Base-by-base conservation (phyloP, 2,329 filamentous ascomycete genomes). In the Colletotrichum spinosum region DNA sequence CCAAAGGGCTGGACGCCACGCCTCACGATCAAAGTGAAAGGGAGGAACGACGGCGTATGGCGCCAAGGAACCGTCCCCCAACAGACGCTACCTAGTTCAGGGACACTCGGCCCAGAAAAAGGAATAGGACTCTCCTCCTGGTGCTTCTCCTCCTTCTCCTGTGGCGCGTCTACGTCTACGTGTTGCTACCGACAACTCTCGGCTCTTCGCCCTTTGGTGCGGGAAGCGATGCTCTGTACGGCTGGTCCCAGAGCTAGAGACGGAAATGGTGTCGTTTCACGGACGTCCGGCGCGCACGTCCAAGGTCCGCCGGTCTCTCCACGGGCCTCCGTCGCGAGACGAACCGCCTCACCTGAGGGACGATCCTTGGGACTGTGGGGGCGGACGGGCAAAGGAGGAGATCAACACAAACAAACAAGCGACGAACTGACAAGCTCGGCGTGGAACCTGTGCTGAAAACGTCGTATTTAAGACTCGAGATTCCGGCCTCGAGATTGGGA, bases 251-350 rank as follows among this genome's bases (percentile, higher is more conserved):
- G 49, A 25, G 25, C 58, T 63, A 66, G 58, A 41, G 53, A 38
- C 46, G 45, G 44, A 50, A 50, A 37, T 53, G 58, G 59, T 53
- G 41, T 53, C 58, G 63, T 66, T 66, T 66, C 63, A 66, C 64
- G 64, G 64, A 67, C 64, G 64, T 67, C 64, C 64, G 64, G 13
- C 34, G 38, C 49, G 64, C 64, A 60, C 39, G 49, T 48, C 44
- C 64, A 60, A 35, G 25, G 64, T 67, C 64, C 64, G 64, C 49
- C 55, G 48, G 44, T 55, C 60, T 67, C 64, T 67, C 64, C 64
- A 67, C 60, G 64, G 64, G 55, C 64, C 39, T 65, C 64, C 63
- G 63, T 25, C 50, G 58, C 59, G 53, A 50, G 34, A 62, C 48
- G 51, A 52, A 53, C 56, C 33, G 35, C 39, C 45, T 66, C 63